Evolutionary conservation across 1,284 basidiomycete species (phyloP).

Genomic region (Microbotryum lychnidis-dioicae): DNA sequence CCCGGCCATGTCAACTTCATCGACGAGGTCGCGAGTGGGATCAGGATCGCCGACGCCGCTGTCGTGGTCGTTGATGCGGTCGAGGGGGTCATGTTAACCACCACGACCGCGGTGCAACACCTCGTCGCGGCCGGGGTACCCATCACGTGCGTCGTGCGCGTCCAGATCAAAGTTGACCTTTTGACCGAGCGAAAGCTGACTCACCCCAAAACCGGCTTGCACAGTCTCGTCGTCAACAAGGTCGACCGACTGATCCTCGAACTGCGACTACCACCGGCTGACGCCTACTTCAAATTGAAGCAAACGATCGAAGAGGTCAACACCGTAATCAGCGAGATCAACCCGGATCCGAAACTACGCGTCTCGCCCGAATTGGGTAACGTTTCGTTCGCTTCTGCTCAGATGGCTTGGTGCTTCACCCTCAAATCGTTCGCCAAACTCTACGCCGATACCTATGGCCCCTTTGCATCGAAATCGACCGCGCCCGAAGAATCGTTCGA

Average conservation of each 20-base stretch:
- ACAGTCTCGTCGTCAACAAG: slow-evolving; percentile 90
- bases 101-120: slow-evolving; percentile 28
- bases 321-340: slow-evolving; percentile 81
- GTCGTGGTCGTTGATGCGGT: slow-evolving; percentile 90
- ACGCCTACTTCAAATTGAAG: slow-evolving; percentile 98
- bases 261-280: slow-evolving; percentile 85
- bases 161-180: background rate
- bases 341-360: slow-evolving; percentile 76
- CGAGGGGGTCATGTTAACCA: slow-evolving; percentile 60
- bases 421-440: slow-evolving; percentile 88
- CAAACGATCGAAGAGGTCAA: slow-evolving; percentile 99
- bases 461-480: background rate
- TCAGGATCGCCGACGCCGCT: slow-evolving; percentile 86
- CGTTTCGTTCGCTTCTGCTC: slow-evolving; percentile 92
- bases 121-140: slow-evolving; percentile 20
- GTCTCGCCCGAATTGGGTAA: slow-evolving; percentile 92
- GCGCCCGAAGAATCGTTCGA: slow-evolving; percentile 39
- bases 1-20: slow-evolving; percentile 97
- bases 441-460: slow-evolving; percentile 86
- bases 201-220: no score
- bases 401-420: slow-evolving; percentile 98
- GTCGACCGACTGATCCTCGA: slow-evolving; percentile 95
- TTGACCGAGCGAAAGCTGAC: background rate
- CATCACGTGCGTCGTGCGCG: slow-evolving; percentile 11
- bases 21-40: slow-evolving; percentile 84